Conservation (phyloP, 2,329 filamentous ascomycete genomes). For the Hypoxylon sp. region DNA sequence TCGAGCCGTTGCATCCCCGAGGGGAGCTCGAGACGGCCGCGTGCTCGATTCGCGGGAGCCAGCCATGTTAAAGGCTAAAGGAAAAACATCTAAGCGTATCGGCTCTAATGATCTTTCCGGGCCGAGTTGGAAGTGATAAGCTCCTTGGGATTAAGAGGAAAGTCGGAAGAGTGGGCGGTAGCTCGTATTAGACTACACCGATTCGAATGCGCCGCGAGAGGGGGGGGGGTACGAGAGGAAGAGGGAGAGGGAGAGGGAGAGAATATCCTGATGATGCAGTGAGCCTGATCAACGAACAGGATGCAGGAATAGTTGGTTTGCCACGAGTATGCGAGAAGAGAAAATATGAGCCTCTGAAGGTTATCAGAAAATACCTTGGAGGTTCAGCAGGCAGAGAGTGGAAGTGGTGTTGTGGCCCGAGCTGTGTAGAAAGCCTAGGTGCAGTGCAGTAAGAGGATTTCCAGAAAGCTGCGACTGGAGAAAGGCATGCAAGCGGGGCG, state of each 20-base stretch:
- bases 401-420: background rate
- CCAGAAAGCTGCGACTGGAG: background rate
- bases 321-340: background rate
- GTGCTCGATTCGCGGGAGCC: constrained; percentile 24
- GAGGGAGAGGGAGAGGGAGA: too few relatives aligned
- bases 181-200: background rate
- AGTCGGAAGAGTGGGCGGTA: background rate
- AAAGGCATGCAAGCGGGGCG: background rate
- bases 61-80: constrained; percentile 37
- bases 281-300: background rate
- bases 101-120: constrained; percentile 2
- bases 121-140: background rate
- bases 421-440: background rate
- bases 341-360: background rate
- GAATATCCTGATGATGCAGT: background rate
- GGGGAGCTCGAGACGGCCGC: constrained; percentile 38
- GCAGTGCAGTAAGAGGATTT: background rate
- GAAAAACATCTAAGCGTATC: constrained; percentile 28
- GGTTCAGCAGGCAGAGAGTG: background rate
- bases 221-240: too few relatives aligned
- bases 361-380: background rate
- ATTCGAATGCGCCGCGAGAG: background rate
- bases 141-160: background rate
- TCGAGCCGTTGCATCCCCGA: constrained; percentile 44
- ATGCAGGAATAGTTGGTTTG: background rate